Percentiles rank a stretch among this genome's conserved stretches.
Evolutionary conservation across 2,329 filamentous ascomycete species (phyloP).

Genomic region (Gnomoniopsis sp.): DNA sequence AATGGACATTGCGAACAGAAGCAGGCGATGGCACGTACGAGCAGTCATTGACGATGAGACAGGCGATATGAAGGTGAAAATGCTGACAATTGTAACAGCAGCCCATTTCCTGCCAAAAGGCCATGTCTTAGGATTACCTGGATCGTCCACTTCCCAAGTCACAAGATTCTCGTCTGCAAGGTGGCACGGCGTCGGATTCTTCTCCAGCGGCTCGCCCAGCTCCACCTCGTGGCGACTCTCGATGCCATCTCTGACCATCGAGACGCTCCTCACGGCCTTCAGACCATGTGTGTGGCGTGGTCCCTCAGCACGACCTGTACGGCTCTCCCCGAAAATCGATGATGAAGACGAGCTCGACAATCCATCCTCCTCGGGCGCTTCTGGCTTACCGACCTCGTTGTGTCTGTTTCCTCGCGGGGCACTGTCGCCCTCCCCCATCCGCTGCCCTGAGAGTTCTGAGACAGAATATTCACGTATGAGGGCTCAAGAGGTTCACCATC

Average conservation of each 20-base stretch:
- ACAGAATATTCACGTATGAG: background rate
- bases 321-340: background rate
- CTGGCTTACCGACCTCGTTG: slow-evolving; percentile 2
- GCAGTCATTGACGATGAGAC: slow-evolving; percentile 45
- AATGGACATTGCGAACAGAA: no score
- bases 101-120: slow-evolving; percentile 20
- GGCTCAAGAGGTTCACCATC: background rate
- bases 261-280: slow-evolving; percentile 31
- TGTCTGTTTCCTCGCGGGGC: background rate
- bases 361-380: background rate
- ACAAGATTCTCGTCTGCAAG: slow-evolving; percentile 17
- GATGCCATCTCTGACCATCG: slow-evolving; percentile 38
- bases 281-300: background rate
- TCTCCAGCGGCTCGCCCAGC: slow-evolving; percentile 24
- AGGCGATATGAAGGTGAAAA: slow-evolving; percentile 50
- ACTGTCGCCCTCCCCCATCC: background rate
- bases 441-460: background rate
- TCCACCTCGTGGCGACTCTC: slow-evolving; percentile 34
- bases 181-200: slow-evolving; percentile 5
- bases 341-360: background rate
- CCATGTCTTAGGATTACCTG: slow-evolving; percentile 24
- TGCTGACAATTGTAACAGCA: slow-evolving; percentile 32
- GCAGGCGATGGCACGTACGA: slow-evolving; percentile 1
- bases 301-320: background rate
- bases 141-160: slow-evolving; percentile 21